Evolutionary conservation across 2,329 filamentous ascomycete species (phyloP).

Genomic region (Aaosphaeria arxii): DNA sequence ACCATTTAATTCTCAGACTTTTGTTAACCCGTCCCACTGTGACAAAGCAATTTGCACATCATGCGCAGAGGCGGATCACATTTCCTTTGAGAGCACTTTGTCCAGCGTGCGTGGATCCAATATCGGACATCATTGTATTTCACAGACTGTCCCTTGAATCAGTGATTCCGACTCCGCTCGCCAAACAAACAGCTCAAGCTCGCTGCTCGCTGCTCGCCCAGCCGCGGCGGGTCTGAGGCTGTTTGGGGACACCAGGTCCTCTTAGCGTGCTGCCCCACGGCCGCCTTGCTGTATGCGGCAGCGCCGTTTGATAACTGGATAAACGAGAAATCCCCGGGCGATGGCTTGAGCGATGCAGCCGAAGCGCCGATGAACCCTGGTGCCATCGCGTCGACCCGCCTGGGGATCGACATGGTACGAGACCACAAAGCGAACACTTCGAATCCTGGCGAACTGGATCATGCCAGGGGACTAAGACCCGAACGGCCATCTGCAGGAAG

Average conservation of each 20-base stretch:
- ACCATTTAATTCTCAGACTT: too few relatives aligned
- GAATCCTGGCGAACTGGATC: slow-evolving; percentile 27
- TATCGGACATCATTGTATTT: background rate
- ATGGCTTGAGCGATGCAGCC: slow-evolving; percentile 34
- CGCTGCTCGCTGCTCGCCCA: too few relatives aligned
- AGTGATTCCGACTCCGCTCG: too few relatives aligned
- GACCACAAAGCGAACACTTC: slow-evolving; percentile 16
- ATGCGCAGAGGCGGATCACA: too few relatives aligned
- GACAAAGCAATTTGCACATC: too few relatives aligned
- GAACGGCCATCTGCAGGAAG: slow-evolving; percentile 8
- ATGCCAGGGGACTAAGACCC: slow-evolving; percentile 25
- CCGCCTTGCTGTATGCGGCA: slow-evolving; percentile 27
- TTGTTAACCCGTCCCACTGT: too few relatives aligned
- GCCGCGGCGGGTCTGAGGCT: background rate
- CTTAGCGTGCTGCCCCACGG: slow-evolving; percentile 21
- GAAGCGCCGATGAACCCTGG: slow-evolving; percentile 33
- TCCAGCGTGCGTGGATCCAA: too few relatives aligned
- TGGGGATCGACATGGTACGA: slow-evolving; percentile 33
- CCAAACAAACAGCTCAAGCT: too few relatives aligned
- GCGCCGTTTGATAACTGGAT: slow-evolving; percentile 29
- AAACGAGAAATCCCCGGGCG: slow-evolving; percentile 32
- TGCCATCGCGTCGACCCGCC: slow-evolving; percentile 21
- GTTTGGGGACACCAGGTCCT: background rate
- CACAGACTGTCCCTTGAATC: too few relatives aligned
- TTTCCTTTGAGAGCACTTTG: too few relatives aligned